Conservation (phyloP, 2,329 filamentous ascomycete genomes). For the Verticillium klebahnii region DNA sequence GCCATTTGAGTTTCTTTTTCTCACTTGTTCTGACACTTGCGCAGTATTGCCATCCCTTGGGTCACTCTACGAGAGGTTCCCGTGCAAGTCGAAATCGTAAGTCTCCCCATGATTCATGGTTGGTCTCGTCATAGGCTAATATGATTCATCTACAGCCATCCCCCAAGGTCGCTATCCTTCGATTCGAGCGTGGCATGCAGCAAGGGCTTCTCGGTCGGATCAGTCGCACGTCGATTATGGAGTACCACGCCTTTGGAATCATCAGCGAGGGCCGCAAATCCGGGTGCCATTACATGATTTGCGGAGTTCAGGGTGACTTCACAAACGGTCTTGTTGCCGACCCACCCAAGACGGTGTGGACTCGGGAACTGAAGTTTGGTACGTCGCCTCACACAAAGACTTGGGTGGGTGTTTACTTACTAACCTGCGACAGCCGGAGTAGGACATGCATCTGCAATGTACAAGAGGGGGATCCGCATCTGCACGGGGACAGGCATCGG, state of each 20-base stretch:
- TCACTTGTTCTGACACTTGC: background rate
- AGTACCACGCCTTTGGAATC: constrained; percentile 37
- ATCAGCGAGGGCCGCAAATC: constrained; percentile 33
- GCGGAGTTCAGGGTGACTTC: constrained; percentile 35
- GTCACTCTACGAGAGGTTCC: constrained; percentile 32
- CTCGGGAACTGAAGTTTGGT: constrained; percentile 35
- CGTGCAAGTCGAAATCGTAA: constrained; percentile 33
- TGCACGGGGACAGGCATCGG: constrained; percentile 37
- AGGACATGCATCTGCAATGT: constrained; percentile 36
- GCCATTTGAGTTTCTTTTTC: constrained; percentile 3
- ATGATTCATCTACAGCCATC: constrained; percentile 21
- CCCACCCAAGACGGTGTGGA: constrained; percentile 34
- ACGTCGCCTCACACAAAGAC: constrained; percentile 7
- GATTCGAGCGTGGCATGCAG: constrained; percentile 34
- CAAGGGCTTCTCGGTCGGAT: constrained; percentile 35
- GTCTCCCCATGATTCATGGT: constrained; percentile 5
- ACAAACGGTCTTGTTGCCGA: constrained; percentile 31
- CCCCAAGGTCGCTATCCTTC: constrained; percentile 33
- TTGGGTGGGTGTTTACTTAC: constrained; percentile 1
- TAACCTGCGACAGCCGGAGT: constrained; percentile 28
- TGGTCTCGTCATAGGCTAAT: background rate
- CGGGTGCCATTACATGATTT: constrained; percentile 34
- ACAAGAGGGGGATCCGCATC: constrained; percentile 34
- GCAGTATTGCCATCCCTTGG: constrained; percentile 34
- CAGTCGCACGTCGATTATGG: constrained; percentile 36